Base-by-base conservation (phyloP, 169 alveolate genomes). In the Besnoitia besnoiti region DNA sequence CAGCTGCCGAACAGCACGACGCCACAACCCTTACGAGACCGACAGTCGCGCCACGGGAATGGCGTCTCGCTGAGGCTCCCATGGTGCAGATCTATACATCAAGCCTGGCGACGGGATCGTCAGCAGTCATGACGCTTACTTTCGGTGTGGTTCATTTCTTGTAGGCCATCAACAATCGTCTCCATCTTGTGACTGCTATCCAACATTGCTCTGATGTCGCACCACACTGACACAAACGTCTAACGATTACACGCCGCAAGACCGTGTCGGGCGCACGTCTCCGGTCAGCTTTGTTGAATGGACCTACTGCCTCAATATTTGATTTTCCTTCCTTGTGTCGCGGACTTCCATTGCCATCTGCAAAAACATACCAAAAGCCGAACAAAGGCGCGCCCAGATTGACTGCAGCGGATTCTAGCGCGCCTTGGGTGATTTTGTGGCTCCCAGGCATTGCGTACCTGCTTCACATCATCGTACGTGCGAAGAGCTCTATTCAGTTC, bases 281-380 rank as follows among this genome's bases (percentile, higher is more conserved):
- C 67, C 67, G 30, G 12, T 55, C 12, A 1, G 12, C 3, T 55
- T 19, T n/a, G 24, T 55, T n/a, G 5, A 1, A 16, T 5, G 67
- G 12, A 16, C 67, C 24, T 55, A 73, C 82, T 37, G 39, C 24
- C 82, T 73, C 47, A 73, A 37, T 8, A 73, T 2, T 35, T 73
- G 47, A 73, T 73, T 73, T 37, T 73, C 82, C 46, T 73, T 37
- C 14, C 82, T n/a, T 30, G n/a, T 73, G 8, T n/a, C 82, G 12
- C 82, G 82, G 24, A 73, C 82, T 73, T 73, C 82, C 82, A 35
- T 37, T 5, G 82, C 82, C 82, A 73, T 73, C 82, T 73, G 82
- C 10, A 37, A 10, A 73, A 5, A 16, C 67, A 55, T 0, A 55
- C 12, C 7, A 55, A 21, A n/a, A 55, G 30, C 33, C 30, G 24